A percentile compares a stretch with the other conserved stretches of the same genome.
phyloP scores from a whole-genome alignment of 345 rosid species.

The Citrus sp. region DNA sequence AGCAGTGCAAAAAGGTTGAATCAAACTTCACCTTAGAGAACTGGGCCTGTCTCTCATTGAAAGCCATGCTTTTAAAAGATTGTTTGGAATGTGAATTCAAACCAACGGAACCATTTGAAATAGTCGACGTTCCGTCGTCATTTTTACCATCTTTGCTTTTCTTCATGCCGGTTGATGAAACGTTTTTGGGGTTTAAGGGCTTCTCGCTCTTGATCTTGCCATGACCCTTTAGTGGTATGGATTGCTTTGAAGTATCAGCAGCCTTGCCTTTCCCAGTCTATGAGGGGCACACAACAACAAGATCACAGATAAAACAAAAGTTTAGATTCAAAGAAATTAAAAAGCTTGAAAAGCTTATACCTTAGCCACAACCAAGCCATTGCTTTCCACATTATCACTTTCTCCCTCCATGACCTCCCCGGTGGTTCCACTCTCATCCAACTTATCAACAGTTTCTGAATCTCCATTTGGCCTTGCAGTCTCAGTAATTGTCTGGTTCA shows the following conservation, averaged over 20 bases:
- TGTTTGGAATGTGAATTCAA: conserved; percentile 37
- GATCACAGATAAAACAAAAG: conserved; percentile 1
- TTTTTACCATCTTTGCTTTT: conserved; percentile 43
- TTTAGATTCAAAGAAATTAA: background rate
- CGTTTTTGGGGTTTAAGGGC: conserved; percentile 35
- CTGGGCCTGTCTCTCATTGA: conserved; percentile 44
- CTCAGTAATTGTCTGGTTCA: conserved; percentile 25
- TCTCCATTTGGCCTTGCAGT: conserved; percentile 25
- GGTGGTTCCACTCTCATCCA: conserved; percentile 33
- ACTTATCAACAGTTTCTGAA: conserved; percentile 23
- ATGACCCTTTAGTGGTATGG: conserved; percentile 38
- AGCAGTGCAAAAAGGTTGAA: background rate
- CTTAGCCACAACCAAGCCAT: conserved; percentile 38
- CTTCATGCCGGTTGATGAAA: conserved; percentile 39
- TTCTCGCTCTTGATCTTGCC: conserved; percentile 53
- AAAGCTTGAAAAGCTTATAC: conserved; percentile 26
- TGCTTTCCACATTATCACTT: conserved; percentile 20
- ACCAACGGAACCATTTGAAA: conserved; percentile 56
- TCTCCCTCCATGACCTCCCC: conserved; percentile 24
- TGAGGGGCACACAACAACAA: background rate
- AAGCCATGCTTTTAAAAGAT: conserved; percentile 47
- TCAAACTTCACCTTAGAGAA: conserved; percentile 42
- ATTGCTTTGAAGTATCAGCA: conserved; percentile 29
- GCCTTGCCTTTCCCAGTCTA: conserved; percentile 47
- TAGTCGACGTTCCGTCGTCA: conserved; percentile 26